Evolutionary conservation across 164 flowering plant genomes (phyloP), one percentile per base, ranked within the genome.

Genomic region (Dillenia turbinata): DNA sequence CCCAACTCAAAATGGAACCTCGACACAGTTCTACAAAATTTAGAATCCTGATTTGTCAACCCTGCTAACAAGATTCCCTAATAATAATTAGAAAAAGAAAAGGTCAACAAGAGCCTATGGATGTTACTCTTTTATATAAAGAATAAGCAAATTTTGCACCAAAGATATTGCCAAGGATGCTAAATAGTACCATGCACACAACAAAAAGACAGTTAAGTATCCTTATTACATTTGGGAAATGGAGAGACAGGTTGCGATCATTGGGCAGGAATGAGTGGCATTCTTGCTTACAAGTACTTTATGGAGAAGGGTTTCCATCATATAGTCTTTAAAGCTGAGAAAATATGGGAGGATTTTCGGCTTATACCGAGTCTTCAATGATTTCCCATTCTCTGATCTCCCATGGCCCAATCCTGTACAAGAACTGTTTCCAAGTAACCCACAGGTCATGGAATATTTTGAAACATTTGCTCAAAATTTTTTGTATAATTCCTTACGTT

Each of bases 251-350:
- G 63, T 71, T 8, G 72, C 63, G 5, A 69, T 69, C 2, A 14
- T 73, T 9, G 83, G 83, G 79, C 79, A 1, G 83, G 83, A 26
- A 47, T 72, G 2, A 77, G 83, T 12, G 83, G 83, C 47, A 77
- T 80, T 11, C 57, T 77, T 0, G 81, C 81, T 53, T 75, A 81
- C 65, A 77, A 77, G 47, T 77, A 75, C 56, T 9, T 56, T 9
- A 22, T 66, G 0, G 16, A 60, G 3, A 79, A 73, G 64, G 80
- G 78, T 9, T 69, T 58, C 19, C 8, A 26, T 13, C 82, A 79
- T 4, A 15, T 71, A 13, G 76, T 77, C 6, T 74, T 71, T 47
- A 78, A 77, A 47, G 61, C 71, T 2, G 15, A 57, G 48, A 22
- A 17, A 19, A 52, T 13, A 22, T 71, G 2, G 80, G 78, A 11